Conservation (phyloP, 1,139 yeast species). For the Suhomyces atakaporum region DNA sequence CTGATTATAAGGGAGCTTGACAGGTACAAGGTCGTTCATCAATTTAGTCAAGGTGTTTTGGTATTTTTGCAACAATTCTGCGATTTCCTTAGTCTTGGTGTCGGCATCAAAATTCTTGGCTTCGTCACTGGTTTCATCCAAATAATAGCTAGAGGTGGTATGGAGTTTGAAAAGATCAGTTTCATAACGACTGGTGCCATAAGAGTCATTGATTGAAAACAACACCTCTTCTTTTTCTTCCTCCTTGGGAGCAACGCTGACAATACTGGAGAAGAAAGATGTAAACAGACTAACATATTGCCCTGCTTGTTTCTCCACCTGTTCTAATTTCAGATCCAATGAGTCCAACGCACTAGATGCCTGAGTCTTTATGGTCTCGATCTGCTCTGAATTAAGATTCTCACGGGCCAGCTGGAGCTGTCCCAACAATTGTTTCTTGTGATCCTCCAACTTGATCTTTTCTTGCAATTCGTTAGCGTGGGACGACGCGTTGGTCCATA, state of each 20-base stretch:
- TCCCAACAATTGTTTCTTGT: conserved; percentile 36
- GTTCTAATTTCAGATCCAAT: conserved; percentile 67
- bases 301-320: conserved; percentile 65
- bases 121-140: conserved; percentile 20
- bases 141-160: conserved; percentile 28
- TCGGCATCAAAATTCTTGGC: conserved; percentile 45
- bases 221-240: conserved; percentile 23
- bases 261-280: conserved; percentile 56
- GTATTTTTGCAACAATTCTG: conserved; percentile 48
- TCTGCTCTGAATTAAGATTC: conserved; percentile 24
- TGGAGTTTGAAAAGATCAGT: conserved; percentile 45
- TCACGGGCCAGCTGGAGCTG: conserved; percentile 38
- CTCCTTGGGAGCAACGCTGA: conserved; percentile 39
- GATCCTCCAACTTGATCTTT: conserved; percentile 43
- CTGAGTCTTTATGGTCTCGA: conserved; percentile 33
- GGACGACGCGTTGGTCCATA: conserved; percentile 40
- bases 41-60: conserved; percentile 54
- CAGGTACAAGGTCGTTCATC: conserved; percentile 71
- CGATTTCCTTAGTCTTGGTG: conserved; percentile 53
- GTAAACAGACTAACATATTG: conserved; percentile 59
- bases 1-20: conserved; percentile 52
- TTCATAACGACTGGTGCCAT: conserved; percentile 46
- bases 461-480: conserved; percentile 37
- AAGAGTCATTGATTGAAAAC: conserved; percentile 29
- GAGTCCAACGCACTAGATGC: conserved; percentile 65